Base-by-base conservation (phyloP, 2,329 filamentous ascomycete genomes). In the Rhinocladiella similis region DNA sequence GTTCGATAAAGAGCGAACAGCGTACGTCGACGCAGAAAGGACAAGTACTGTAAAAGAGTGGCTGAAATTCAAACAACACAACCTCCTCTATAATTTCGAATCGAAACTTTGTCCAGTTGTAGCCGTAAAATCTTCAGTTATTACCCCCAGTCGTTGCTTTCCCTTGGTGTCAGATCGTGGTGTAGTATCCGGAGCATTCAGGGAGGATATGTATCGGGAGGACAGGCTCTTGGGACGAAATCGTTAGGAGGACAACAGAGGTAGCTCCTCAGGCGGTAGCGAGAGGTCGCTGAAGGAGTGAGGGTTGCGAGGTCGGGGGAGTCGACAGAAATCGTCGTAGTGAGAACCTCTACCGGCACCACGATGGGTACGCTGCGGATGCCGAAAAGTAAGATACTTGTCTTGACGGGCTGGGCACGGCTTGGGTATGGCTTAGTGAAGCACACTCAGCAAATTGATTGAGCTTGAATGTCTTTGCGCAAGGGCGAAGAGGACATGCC, bases 131-230 rank as follows among this genome's bases (percentile, higher is more conserved):
- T 27, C 12, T 18, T 22, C 13, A 41, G 33, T 13, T 49, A 14
- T 59, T 59, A 62, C 35, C 63, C 61, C 61, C 63, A 65, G 36
- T 65, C 61, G 47, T 53, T 53, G 53, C 54, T 47, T 57, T 62
- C 54, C 59, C 61, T 60, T 53, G 49, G 45, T 20, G 56, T 43
- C 10, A 60, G 49, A 53, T 65, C 58, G 56, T 50, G 45, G 48
- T 56, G 43, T 36, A 46, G 51, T 47, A 56, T 38, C 47, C 63
- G 49, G 35, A 39, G 61, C 63, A 65, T 65, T 60, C 61, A 62
- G 59, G 46, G 29, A 49, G 35, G 41, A 3, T n/a, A 22, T 19
- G 46, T 9, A 22, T 14, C 14, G 18, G 16, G 7, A 16, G 25
- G 33, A 49, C 5, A 52, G 38, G 22, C 12, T 39, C 22, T 33